Evolutionary conservation across 1,284 basidiomycete species (phyloP).

Genomic region (Coniophora puteana): DNA sequence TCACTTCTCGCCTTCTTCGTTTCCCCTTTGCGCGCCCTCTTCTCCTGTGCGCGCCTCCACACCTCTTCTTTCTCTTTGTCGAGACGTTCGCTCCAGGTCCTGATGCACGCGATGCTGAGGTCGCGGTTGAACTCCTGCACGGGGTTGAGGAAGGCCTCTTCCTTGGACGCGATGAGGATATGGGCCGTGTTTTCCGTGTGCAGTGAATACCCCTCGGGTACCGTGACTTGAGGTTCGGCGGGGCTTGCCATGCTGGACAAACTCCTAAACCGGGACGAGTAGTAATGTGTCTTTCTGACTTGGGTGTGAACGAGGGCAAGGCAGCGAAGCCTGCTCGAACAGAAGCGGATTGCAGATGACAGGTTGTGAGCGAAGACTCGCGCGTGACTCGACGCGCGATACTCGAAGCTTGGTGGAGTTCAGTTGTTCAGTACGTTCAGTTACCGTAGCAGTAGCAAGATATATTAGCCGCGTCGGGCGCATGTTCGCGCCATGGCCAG

Average conservation of each 20-base stretch:
- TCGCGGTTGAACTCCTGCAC: constrained; percentile 99
- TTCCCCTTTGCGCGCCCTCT: constrained; percentile 26
- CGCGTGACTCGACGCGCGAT: too few species aligned
- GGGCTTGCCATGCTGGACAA: background rate
- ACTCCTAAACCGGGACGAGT: background rate
- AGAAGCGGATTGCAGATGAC: too few species aligned
- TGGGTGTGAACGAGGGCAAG: too few species aligned
- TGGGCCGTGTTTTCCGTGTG: constrained; percentile 85
- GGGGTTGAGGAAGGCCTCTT: constrained; percentile 93
- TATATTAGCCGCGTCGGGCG: too few species aligned
- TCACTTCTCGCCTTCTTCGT: constrained; percentile 25
- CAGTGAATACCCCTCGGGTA: constrained; percentile 75
- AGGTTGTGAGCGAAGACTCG: too few species aligned
- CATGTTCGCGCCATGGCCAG: too few species aligned
- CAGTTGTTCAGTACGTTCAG: too few species aligned
- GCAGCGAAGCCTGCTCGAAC: too few species aligned
- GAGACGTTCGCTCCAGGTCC: constrained; percentile 77
- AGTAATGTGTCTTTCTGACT: too few species aligned
- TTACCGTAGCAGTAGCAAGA: too few species aligned
- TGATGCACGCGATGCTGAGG: constrained; percentile 86
- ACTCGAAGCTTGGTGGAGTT: too few species aligned
- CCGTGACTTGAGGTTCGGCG: constrained; percentile 26
- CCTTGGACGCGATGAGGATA: constrained; percentile 72
- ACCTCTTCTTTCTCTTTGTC: constrained; percentile 64
- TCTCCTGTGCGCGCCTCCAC: constrained; percentile 47